Conservation (phyloP, 176 grass and related monocot species). For the Lolium multiflorum region DNA sequence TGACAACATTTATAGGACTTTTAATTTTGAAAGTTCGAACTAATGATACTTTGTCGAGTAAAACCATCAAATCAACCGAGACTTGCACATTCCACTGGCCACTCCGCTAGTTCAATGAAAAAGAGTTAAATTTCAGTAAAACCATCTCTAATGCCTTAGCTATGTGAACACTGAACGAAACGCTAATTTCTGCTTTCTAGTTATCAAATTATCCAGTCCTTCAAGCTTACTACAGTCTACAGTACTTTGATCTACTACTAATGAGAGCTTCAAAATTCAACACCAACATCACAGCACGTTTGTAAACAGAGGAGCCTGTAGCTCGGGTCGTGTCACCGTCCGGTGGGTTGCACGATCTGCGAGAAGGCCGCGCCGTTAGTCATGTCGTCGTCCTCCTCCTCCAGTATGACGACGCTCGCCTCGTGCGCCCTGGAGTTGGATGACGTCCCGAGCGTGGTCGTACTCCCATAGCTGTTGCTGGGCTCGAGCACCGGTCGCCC, state of each 20-base stretch:
- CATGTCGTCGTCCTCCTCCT: constrained; percentile 53
- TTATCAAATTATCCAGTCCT: neutral
- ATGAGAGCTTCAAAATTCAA: neutral
- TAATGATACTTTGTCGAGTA: neutral
- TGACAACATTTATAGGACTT: neutral
- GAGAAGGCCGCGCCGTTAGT: constrained; percentile 56
- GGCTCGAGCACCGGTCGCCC: constrained; percentile 21
- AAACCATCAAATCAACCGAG: neutral
- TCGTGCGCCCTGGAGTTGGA: constrained; percentile 47
- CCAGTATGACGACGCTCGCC: constrained; percentile 34
- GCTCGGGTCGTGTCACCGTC: constrained; percentile 48
- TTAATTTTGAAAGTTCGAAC: neutral
- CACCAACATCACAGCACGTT: constrained; percentile 12
- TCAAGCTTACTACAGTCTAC: neutral
- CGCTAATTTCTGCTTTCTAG: constrained; percentile 19
- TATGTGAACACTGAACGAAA: neutral
- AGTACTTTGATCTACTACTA: neutral
- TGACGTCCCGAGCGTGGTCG: constrained; percentile 49
- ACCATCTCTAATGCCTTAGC: neutral
- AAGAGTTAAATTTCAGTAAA: neutral
- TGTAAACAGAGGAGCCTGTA: neutral
- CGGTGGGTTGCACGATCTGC: constrained; percentile 64
- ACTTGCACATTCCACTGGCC: neutral
- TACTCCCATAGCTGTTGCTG: constrained; percentile 41
- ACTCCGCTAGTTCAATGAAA: neutral